Base-by-base conservation (phyloP, 768 basidiomycete genomes). In the Boletus rufocinnamomeus region DNA sequence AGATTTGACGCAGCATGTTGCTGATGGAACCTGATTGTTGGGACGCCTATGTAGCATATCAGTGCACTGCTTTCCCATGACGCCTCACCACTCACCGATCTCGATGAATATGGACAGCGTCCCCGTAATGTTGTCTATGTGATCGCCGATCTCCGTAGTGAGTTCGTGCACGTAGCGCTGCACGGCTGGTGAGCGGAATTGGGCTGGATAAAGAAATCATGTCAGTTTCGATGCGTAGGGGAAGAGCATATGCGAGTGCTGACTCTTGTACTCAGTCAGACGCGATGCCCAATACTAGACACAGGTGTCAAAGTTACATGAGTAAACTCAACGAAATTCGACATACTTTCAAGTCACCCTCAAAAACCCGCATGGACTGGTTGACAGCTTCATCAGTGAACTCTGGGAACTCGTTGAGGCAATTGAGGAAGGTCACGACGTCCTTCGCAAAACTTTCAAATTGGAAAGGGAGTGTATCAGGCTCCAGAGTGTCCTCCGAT, bases 131-230 rank as follows among this genome's bases (percentile, higher is more conserved):
- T 75, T 77, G 62, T 84, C 80, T 1, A 84, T 67, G 53, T 84
- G 82, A 63, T 82, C 79, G 44, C 80, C 82, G 69, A 83, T 78
- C 67, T 84, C 82, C 32, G 71, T 70, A 32, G 76, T 72, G 23
- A 83, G 72, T 63, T 83, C 82, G 60, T 82, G 81, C n/a, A 83
- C 73, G 57, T 83, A 84, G 58, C 81, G 74, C 62, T 83, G 78
- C 34, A 83, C 83, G 7, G 82, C 78, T 4, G 80, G 81, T 51
- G 75, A 81, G 35, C 72, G 74, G 68, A 83, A 83, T 65, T 84
- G 82, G 28, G 69, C 83, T 83, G 46, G 35, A 53, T 14, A 44
- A 28, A 21, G 60, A 49, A 35, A 30, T 50, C 40, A 35, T 38
- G 60, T 59, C 52, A 67, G 50, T 50, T 54, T 57, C 52, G 16